Evolutionary conservation across 108 stramenopile genomes (phyloP).

Genomic region (Discostella pseudostelligera): DNA sequence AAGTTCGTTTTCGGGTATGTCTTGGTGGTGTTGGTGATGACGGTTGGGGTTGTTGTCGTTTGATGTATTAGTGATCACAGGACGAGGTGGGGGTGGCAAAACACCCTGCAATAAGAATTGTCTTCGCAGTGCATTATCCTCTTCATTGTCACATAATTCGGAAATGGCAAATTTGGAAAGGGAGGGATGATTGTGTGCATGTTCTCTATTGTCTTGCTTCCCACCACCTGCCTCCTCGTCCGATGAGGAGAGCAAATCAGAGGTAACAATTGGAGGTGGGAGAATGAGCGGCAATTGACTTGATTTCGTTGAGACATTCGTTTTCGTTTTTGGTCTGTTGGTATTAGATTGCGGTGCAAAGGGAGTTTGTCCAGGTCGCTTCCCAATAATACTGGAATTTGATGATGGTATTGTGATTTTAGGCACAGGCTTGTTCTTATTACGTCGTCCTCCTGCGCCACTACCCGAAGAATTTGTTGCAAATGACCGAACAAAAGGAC

Average conservation of each 20-base stretch:
- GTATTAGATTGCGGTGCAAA: conserved; percentile 18
- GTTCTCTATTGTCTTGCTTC: conserved; percentile 9
- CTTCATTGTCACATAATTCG: background rate
- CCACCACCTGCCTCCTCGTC: background rate
- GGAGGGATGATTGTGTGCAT: conserved; percentile 18
- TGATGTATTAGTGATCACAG: background rate
- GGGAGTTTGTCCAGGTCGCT: conserved; percentile 39
- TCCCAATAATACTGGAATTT: conserved; percentile 13
- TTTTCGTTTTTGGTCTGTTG: background rate
- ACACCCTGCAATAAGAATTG: conserved; percentile 30
- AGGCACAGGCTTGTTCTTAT: no score
- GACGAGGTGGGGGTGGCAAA: conserved; percentile 25
- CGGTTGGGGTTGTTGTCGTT: background rate
- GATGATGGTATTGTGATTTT: no score
- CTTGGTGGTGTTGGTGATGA: background rate
- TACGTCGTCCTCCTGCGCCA: no score
- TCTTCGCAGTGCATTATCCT: conserved; percentile 27
- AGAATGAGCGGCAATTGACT: background rate
- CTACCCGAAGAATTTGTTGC: no score
- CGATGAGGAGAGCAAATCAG: conserved; percentile 12
- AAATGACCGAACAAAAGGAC: no score
- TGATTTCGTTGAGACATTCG: background rate
- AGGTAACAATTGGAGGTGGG: background rate
- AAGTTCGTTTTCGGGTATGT: background rate
- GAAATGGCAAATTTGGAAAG: background rate